Conservation (phyloP, 2,329 filamentous ascomycete species). For the Stachybotrys echinatus region DNA sequence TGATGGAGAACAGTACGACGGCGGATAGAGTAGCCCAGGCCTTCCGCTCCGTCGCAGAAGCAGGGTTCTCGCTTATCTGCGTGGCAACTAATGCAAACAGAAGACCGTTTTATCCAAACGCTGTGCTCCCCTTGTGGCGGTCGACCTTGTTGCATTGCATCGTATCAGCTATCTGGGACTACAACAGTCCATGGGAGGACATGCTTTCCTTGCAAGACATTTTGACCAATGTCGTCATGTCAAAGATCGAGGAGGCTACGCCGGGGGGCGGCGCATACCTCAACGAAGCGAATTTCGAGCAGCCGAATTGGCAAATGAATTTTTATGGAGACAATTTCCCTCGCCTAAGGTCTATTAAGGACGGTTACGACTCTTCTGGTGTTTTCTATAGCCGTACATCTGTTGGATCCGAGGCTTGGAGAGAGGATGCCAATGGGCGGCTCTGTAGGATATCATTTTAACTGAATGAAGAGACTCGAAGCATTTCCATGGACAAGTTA, state of each 20-base stretch:
- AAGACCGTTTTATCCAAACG: not conserved
- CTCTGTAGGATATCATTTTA: not conserved
- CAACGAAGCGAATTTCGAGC: not conserved
- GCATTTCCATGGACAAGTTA: not conserved
- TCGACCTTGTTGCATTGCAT: not conserved
- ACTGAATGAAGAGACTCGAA: no score
- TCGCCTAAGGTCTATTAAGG: conserved; percentile 32
- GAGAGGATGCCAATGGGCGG: not conserved
- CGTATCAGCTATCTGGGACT: not conserved
- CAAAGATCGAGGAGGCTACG: no score
- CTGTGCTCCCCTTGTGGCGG: not conserved
- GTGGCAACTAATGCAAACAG: not conserved
- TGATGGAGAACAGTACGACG: no score
- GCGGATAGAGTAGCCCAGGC: no score
- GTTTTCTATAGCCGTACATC: conserved; percentile 32
- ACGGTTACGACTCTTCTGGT: conserved; percentile 34
- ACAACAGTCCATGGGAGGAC: not conserved
- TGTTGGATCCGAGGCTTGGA: not conserved
- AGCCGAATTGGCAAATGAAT: not conserved
- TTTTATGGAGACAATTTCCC: conserved; percentile 24
- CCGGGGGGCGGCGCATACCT: not conserved
- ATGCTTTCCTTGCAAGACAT: not conserved
- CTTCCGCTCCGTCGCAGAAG: no score
- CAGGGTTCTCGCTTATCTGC: no score
- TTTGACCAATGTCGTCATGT: not conserved